Evolutionary conservation across 2,329 filamentous ascomycete species (phyloP).

Genomic region (Calonectria montana): DNA sequence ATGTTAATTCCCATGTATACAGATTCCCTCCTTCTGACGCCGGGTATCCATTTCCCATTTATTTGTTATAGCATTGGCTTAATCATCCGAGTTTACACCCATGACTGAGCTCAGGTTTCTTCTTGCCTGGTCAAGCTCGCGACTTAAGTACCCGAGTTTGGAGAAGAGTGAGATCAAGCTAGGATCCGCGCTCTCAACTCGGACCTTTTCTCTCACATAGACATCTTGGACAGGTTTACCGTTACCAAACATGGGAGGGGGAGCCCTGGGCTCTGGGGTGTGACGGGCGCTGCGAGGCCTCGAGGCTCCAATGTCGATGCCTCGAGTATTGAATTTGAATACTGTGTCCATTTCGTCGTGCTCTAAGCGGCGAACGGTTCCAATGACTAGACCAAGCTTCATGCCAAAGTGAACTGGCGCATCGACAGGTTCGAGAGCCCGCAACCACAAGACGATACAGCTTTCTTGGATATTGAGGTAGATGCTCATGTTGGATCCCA

Average conservation of each 20-base stretch:
- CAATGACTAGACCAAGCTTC: slow-evolving; percentile 77
- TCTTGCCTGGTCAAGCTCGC: slow-evolving; percentile 76
- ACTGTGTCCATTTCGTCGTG: slow-evolving; percentile 85
- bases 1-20: slow-evolving; percentile 10
- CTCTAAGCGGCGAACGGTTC: slow-evolving; percentile 70
- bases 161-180: slow-evolving; percentile 85
- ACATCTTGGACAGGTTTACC: slow-evolving; percentile 66
- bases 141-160: slow-evolving; percentile 82
- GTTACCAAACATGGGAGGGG: slow-evolving; percentile 29
- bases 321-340: slow-evolving; percentile 70
- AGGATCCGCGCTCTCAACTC: slow-evolving; percentile 90
- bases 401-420: slow-evolving; percentile 70
- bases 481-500: slow-evolving; percentile 77
- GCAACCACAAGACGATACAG: slow-evolving; percentile 75
- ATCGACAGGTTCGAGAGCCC: slow-evolving; percentile 76
- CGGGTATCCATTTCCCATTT: slow-evolving; percentile 42
- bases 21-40: slow-evolving; percentile 15
- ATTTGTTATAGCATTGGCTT: slow-evolving; percentile 26
- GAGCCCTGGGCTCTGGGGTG: slow-evolving; percentile 37
- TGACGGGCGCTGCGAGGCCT: slow-evolving; percentile 39
- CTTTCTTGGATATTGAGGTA: slow-evolving; percentile 78
- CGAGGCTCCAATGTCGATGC: slow-evolving; percentile 43
- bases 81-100: slow-evolving; percentile 61
- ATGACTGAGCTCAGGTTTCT: slow-evolving; percentile 82
- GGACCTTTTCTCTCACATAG: slow-evolving; percentile 88